Base-by-base conservation (phyloP, 345 rosid genomes). In the Aquilaria sinensis region DNA sequence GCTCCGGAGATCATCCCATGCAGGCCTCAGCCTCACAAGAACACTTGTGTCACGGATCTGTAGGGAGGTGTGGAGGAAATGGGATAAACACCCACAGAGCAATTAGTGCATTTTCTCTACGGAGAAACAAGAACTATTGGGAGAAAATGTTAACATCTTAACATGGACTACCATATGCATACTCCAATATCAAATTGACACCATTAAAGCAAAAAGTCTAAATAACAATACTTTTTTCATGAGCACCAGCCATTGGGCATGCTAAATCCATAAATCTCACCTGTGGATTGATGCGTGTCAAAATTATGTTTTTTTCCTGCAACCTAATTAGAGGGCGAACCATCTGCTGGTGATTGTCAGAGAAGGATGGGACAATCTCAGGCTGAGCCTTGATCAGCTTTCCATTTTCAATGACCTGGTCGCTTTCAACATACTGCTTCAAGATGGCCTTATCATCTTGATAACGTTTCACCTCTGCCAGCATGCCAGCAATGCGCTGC, bases 31-130 rank as follows among this genome's bases (percentile, higher is more conserved):
- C 84, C 99, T 84, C 88, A 91, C 99, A 56, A 95, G 96, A 61
- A 95, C 97, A 74, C 98, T 95, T 70, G 99, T 95, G 73, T 95
- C 99, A 47, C 97, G 96, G 64, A 85, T 91, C 99, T 95, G 74
- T 45, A 58, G 64, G 29, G 34, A 9, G 29, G 51, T 2, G 43
- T 2, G 34, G 33, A 63, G 16, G 43, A 23, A 37, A 37, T 3
- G 43, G 43, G 43, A 37, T 5, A 67, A 37, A 52, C 32, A 65
- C 63, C 33, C 60, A 47, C 50, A 56, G 30, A 63, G 47, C 37
- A 62, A 69, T 15, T 33, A 77, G 58, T 59, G 60, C 54, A 10
- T 56, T 23, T 12, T 6, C 43, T 46, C 15, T 50, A 58, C 23
- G 9, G 47, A 58, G 51, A 47, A 29, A 49, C n/a, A 11, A 55